Conservation (phyloP, 148 eudicot species). For the Rhododendron vialii region DNA sequence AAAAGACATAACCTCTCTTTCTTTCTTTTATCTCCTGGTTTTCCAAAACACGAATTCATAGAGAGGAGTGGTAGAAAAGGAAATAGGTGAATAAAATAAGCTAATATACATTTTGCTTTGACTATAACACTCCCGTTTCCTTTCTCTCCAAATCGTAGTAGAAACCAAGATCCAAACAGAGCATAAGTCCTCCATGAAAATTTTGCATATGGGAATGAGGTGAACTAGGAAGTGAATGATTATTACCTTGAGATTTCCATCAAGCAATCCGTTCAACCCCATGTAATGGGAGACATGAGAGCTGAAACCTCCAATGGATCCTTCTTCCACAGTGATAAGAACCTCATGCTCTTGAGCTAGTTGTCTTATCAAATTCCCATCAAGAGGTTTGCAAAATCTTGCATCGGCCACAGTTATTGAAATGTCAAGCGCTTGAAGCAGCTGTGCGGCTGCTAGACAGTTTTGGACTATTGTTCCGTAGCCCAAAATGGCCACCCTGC, state of each 20-base stretch:
- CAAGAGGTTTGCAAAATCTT: constrained; percentile 43
- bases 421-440: constrained; percentile 19
- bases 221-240: background rate
- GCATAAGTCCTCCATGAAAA: background rate
- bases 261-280: constrained; percentile 30
- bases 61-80: background rate
- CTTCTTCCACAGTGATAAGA: constrained; percentile 41
- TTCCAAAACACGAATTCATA: too few species aligned
- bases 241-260: constrained; percentile 40
- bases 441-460: constrained; percentile 28
- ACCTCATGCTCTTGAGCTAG: constrained; percentile 31
- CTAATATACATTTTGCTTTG: too few species aligned
- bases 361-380: constrained; percentile 26
- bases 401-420: constrained; percentile 34
- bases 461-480: constrained; percentile 37
- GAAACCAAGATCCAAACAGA: background rate
- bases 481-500: constrained; percentile 36
- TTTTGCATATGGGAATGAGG: background rate
- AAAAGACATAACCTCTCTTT: too few species aligned
- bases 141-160: background rate
- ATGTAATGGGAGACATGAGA: constrained; percentile 42
- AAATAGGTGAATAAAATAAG: background rate
- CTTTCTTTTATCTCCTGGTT: too few species aligned
- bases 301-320: constrained; percentile 41
- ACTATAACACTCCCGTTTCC: background rate